Base-by-base conservation (phyloP, 2,329 filamentous ascomycete genomes). In the Phialocephala sp. region DNA sequence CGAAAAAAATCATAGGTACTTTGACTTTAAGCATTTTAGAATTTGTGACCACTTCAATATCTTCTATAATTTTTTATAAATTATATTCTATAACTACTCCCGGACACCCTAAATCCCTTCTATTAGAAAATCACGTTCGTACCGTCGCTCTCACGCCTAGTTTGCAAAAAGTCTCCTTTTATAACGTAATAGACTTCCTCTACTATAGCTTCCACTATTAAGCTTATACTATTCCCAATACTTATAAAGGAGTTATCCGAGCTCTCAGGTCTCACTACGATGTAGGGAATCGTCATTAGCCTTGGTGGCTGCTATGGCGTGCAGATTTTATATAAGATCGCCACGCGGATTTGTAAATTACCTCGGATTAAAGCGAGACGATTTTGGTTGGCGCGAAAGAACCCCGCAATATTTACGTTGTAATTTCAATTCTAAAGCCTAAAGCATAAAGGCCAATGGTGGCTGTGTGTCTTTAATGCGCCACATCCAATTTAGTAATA, bases 291-390 rank as follows among this genome's bases (percentile, higher is more conserved):
- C 37, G 52, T 63, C 52, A 63, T 58, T 8, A 45, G 52, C 61
- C 36, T 56, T 63, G n/a, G 61, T 63, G 61, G 54, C 27, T 3
- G 54, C 58, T 60, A 22, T 52, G 27, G 50, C 35, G 43, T 6
- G 62, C 27, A 64, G 36, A 60, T n/a, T 64, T 64, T 32, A 60
- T 52, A 12, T 6, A 64, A 55, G 62, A 20, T 56, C 32, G 56
- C 39, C 57, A 47, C 32, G 56, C 56, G 24, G 43, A 32, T 55
- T n/a, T n/a, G n/a, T n/a, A n/a, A 43, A 15, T 27, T 60, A 64
- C 62, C 52, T 62, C 39, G 47, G 43, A 52, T 61, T 12, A 11
- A 52, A 52, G 15, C 47, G 47, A 27, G 9, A 62, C 47, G 36
- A 55, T 8, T 45, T 62, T 62, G 37, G 37, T 41, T 41, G 11